Percentiles rank a stretch among this genome's conserved stretches.
phyloP scores from a whole-genome alignment of 208 protist species.

The Trichomonas vaginalis region DNA sequence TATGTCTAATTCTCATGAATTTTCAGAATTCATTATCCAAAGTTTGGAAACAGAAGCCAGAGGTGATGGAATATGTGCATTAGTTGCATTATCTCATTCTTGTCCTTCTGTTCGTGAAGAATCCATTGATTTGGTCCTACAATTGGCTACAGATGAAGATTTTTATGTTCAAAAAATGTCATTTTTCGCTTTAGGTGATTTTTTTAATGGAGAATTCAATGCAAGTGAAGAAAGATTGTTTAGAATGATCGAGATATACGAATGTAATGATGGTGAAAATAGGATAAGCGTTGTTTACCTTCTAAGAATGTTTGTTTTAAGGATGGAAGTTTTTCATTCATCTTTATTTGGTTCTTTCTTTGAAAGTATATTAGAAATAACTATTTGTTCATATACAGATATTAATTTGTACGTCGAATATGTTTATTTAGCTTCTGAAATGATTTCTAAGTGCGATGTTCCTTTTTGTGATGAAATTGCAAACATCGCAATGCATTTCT shows the following conservation, averaged over 20 bases:
- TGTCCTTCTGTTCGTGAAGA: background rate
- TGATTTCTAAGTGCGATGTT: background rate
- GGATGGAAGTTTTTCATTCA: background rate
- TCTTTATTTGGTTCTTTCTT: background rate
- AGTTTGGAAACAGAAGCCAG: background rate
- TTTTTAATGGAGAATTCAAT: background rate
- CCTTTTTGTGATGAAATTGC: background rate
- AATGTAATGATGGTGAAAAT: background rate
- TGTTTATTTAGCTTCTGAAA: background rate
- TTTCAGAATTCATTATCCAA: background rate
- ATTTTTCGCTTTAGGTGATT: background rate
- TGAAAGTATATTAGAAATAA: background rate
- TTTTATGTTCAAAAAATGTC: background rate
- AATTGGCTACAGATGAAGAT: background rate
- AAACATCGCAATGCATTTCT: background rate
- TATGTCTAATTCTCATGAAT: background rate
- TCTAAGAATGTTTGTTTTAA: background rate
- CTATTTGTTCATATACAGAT: background rate
- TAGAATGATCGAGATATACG: background rate
- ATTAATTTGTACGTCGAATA: too few relatives aligned
- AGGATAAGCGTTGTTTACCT: background rate
- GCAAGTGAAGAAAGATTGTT: background rate
- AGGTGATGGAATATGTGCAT: background rate
- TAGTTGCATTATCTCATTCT: background rate
- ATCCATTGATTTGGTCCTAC: background rate